Percentiles rank a stretch among this genome's conserved stretches.
phyloP scores from a whole-genome alignment of 345 rosid genomes.

The Adansonia digitata region DNA sequence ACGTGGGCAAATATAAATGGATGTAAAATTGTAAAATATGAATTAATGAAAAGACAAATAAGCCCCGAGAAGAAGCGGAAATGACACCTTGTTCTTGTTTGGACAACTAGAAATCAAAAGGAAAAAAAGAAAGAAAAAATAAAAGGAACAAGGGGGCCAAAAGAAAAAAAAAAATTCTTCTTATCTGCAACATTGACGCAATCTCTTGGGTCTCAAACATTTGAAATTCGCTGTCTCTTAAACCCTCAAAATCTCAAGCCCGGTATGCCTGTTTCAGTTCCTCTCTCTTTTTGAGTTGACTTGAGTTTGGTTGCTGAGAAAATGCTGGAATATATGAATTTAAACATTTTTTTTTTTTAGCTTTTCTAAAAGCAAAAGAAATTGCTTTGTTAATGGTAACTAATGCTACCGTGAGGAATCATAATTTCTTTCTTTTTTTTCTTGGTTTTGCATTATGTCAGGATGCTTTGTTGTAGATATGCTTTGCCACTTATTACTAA shows the following conservation, averaged over 20 bases:
- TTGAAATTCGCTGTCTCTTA: conserved; percentile 3
- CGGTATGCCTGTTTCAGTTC: neutral
- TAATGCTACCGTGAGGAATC: neutral
- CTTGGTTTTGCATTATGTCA: neutral
- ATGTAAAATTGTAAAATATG: neutral
- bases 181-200: neutral
- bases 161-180: neutral
- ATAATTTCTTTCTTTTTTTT: neutral
- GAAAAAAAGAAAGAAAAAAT: neutral
- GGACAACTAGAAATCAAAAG: neutral
- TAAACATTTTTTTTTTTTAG: neutral
- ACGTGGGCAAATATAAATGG: neutral
- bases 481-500: conserved; percentile 44
- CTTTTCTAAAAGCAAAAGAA: neutral
- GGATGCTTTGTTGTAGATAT: conserved; percentile 33
- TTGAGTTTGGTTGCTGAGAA: conserved; percentile 10
- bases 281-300: neutral
- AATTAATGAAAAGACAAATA: neutral
- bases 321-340: neutral
- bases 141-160: neutral
- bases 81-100: neutral
- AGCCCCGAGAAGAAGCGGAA: neutral
- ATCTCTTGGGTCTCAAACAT: neutral
- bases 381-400: neutral
- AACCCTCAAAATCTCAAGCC: neutral